These are phyloP conservation scores for Chlorella sp. DNA, from an alignment of 139 green algal species.

Conservation along the genomic window DNA sequence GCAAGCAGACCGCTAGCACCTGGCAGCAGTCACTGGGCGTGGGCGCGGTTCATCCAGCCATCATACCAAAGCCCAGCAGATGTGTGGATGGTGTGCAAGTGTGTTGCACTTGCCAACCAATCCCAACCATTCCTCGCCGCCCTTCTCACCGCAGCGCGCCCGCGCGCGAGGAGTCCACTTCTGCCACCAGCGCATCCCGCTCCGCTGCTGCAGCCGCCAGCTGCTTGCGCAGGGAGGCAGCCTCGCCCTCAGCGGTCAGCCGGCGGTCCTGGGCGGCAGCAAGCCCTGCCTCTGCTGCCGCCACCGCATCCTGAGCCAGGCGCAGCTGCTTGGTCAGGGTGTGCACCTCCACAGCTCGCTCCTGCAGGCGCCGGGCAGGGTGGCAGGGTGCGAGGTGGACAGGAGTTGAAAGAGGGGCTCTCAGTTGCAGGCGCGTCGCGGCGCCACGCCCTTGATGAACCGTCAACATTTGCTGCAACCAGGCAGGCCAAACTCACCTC, in stretches of 20 bases:
- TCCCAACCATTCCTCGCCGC: too few species aligned
- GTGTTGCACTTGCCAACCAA: too few species aligned
- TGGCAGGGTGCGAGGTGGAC: neutral
- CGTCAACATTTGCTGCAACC: too few species aligned
- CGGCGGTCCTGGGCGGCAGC: neutral
- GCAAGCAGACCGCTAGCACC: neutral
- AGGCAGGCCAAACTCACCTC: too few species aligned
- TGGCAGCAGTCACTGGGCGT: too few species aligned
- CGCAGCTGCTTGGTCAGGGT: neutral
- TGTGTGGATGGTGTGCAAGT: too few species aligned
- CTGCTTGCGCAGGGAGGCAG: neutral
- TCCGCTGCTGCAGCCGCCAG: constrained; percentile 16
- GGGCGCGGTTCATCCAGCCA: too few species aligned
- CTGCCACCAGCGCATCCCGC: neutral
- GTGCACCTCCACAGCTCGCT: constrained; percentile 21
- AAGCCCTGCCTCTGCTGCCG: neutral
- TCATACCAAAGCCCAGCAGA: too few species aligned
- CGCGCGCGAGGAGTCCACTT: neutral
- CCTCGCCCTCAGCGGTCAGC: constrained; percentile 7
- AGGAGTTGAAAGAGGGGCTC: neutral
- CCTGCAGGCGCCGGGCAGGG: neutral
- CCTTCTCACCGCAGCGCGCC: neutral
- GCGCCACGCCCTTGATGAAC: too few species aligned
- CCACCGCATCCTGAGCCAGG: neutral
- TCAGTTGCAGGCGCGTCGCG: too few species aligned